Conservation (phyloP, 164 flowering plant species). For the Tetrastigma voinierianum region DNA sequence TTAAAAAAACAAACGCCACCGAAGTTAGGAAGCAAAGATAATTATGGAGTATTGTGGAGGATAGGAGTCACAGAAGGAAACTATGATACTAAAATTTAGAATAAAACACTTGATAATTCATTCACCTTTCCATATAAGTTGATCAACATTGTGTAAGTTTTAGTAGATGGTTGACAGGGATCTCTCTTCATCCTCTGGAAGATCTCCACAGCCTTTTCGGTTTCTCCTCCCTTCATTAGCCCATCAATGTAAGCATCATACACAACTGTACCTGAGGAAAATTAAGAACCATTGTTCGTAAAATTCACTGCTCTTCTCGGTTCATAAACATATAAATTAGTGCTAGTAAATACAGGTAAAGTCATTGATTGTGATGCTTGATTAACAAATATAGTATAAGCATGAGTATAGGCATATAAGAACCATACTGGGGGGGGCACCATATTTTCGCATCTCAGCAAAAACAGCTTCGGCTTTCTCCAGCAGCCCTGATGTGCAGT, state of each 20-base stretch:
- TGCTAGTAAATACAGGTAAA: background rate
- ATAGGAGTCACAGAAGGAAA: too few relatives aligned
- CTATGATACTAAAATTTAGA: background rate
- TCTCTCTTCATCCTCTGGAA: slow-evolving; percentile 81
- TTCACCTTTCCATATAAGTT: slow-evolving; percentile 82
- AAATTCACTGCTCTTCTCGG: slow-evolving; percentile 3
- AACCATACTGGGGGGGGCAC: slow-evolving; percentile 61
- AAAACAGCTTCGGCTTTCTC: slow-evolving; percentile 79
- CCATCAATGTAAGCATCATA: slow-evolving; percentile 88
- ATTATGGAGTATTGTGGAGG: too few relatives aligned
- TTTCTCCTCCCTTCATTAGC: slow-evolving; percentile 57
- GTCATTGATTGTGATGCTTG: background rate
- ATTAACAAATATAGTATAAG: too few relatives aligned
- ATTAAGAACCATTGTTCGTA: slow-evolving; percentile 5
- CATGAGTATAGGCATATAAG: background rate
- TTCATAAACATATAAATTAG: background rate
- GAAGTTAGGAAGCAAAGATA: too few relatives aligned
- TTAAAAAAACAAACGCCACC: too few relatives aligned
- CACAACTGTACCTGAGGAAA: slow-evolving; percentile 60
- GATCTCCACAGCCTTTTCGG: slow-evolving; percentile 61
- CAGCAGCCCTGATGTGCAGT: slow-evolving; percentile 52
- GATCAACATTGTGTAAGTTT: slow-evolving; percentile 83
- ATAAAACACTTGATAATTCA: background rate
- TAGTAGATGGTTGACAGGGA: slow-evolving; percentile 60
- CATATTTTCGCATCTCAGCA: slow-evolving; percentile 61